Percentiles rank a stretch among this genome's conserved stretches.
These are phyloP conservation scores for Botrytis sinoallii DNA, from an alignment of 2,329 filamentous ascomycete genomes.

Conservation along the genomic window DNA sequence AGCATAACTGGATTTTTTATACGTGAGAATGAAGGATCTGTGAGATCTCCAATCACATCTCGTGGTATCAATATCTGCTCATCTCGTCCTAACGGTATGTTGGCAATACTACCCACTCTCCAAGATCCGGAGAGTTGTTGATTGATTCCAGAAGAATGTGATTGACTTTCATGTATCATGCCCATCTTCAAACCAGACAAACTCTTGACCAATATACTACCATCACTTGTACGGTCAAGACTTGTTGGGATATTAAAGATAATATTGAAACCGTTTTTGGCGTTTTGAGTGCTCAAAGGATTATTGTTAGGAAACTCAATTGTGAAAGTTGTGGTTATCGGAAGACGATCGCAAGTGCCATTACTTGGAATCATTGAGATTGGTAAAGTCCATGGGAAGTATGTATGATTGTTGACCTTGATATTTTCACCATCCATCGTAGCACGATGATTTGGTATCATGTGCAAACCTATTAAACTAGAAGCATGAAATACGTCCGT, in stretches of 20 bases:
- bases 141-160: constrained; percentile 38
- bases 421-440: constrained; percentile 18
- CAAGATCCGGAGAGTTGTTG: constrained; percentile 48
- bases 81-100: constrained; percentile 77
- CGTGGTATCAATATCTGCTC: constrained; percentile 80
- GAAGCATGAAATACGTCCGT: constrained; percentile 85
- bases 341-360: constrained; percentile 72
- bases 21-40: constrained; percentile 80
- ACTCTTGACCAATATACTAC: constrained; percentile 47
- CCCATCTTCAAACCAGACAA: constrained; percentile 60
- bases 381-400: constrained; percentile 92
- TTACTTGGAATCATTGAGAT: constrained; percentile 68
- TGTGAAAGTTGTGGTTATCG: constrained; percentile 65
- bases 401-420: constrained; percentile 62
- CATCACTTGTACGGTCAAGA: constrained; percentile 47
- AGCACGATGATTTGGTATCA: constrained; percentile 67
- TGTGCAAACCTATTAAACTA: constrained; percentile 75
- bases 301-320: constrained; percentile 59
- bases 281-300: constrained; percentile 20
- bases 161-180: constrained; percentile 61
- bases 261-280: constrained; percentile 37
- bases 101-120: constrained; percentile 77
- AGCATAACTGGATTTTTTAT: constrained; percentile 70
- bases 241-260: constrained; percentile 46
- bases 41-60: constrained; percentile 70